Base-by-base conservation (phyloP, 192 early-diverging fungal species). In the Coemansia sp. region DNA sequence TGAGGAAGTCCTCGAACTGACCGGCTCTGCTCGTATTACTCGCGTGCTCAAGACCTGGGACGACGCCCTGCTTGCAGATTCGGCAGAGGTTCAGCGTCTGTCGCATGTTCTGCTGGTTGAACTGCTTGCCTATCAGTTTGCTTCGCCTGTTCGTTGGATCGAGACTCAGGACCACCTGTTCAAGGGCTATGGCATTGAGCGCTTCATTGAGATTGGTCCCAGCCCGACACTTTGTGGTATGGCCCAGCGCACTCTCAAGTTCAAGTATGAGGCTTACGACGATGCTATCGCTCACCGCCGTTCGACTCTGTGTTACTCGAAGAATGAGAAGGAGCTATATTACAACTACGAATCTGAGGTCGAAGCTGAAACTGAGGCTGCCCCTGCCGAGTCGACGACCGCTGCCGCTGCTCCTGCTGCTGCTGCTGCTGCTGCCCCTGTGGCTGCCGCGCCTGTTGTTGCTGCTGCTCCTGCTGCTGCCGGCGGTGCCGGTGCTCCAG, bases 251-350 rank as follows among this genome's bases (percentile, higher is more conserved):
- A 97, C 95, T 1, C 82, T 97, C 49, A 94, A 93, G 84, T 86
- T 93, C 83, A 97, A 97, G 84, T 97, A 95, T 62, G 90, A 94
- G 80, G 91, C 91, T 3, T 93, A 95, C 55, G 95, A 97, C 66
- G 91, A 93, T 61, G 95, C 95, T 24, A 84, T 94, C 62, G 93
- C 90, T 50, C 86, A 87, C 62, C 88, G 88, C 63, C 91, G 95
- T 71, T 84, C 87, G n/a, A 91, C 88, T 57, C 81, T 95, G 61
- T 93, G 89, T 73, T 90, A 86, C 53, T 81, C 87, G 67, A 95
- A 95, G 84, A 86, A 98, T 72, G 59, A 84, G 54, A 91, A 89
- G 82, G 93, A 98, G 64, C 92, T 98, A 47, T 98, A 95, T 82
- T 95, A 98, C 70, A 83, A 85, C 53, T 87, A 89, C 51, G 91